phyloP scores from a whole-genome alignment of 2,329 filamentous ascomycete genomes.

The Fusarium coffeatum region DNA sequence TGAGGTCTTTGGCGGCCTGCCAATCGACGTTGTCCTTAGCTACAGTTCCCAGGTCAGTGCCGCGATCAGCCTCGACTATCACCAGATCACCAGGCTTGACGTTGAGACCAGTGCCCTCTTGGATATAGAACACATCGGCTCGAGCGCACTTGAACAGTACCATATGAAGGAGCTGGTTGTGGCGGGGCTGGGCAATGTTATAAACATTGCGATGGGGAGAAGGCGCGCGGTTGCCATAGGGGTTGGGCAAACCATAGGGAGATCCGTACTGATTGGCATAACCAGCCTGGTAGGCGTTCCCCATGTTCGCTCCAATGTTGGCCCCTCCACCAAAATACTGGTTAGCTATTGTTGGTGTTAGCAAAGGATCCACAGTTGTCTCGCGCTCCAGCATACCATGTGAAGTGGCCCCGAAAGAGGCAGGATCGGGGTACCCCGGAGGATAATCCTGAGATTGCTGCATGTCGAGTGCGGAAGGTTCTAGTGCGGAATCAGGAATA shows the following conservation, averaged over 20 bases:
- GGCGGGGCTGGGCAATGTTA: constrained; percentile 68
- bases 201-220: constrained; percentile 74
- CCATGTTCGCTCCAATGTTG: constrained; percentile 42
- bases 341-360: constrained; percentile 28
- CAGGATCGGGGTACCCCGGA: constrained; percentile 54
- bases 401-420: constrained; percentile 53
- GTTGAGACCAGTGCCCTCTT: constrained; percentile 91
- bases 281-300: constrained; percentile 44
- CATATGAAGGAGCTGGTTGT: constrained; percentile 82
- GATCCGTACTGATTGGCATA: constrained; percentile 58
- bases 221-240: constrained; percentile 63
- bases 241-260: constrained; percentile 58
- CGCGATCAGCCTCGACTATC: constrained; percentile 96
- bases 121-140: constrained; percentile 96
- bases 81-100: constrained; percentile 94
- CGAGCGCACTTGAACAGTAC: constrained; percentile 97
- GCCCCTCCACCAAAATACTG: constrained; percentile 45
- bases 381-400: constrained; percentile 53
- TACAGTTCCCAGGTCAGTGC: constrained; percentile 94
- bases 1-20: constrained; percentile 86
- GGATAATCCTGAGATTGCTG: constrained; percentile 58
- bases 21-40: constrained; percentile 88
- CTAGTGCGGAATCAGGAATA: constrained; percentile 64
- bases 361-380: background rate
- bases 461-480: constrained; percentile 58